Conservation (phyloP, 2,329 filamentous ascomycete species). For the Verticillium klebahnii region DNA sequence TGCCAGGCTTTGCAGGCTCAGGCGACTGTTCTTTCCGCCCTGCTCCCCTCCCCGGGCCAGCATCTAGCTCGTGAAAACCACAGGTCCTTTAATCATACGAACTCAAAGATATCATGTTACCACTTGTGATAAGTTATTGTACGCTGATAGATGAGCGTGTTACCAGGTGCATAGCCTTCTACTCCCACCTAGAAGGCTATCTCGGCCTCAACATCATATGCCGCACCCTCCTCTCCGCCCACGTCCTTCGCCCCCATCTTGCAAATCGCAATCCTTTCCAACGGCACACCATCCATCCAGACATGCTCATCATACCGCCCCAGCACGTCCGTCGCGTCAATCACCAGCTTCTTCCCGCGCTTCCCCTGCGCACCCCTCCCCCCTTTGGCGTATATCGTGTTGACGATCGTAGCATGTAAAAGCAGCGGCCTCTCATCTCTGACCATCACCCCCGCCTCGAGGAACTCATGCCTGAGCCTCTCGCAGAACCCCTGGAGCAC, state of each 20-base stretch:
- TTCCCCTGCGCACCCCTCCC: slow-evolving; percentile 13
- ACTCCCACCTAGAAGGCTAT: slow-evolving; percentile 26
- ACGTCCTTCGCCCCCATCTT: slow-evolving; percentile 78
- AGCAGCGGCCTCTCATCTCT: slow-evolving; percentile 60
- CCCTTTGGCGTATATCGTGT: slow-evolving; percentile 71
- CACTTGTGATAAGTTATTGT: too few species aligned
- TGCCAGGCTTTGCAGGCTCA: too few species aligned
- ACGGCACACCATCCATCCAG: slow-evolving; percentile 64
- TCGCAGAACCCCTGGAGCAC: slow-evolving; percentile 54
- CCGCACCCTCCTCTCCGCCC: slow-evolving; percentile 47
- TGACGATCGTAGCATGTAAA: slow-evolving; percentile 80
- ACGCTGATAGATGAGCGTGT: too few species aligned
- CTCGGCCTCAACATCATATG: slow-evolving; percentile 50
- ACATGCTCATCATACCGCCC: slow-evolving; percentile 57
- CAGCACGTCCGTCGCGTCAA: slow-evolving; percentile 54
- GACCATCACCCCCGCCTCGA: slow-evolving; percentile 49
- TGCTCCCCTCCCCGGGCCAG: too few species aligned
- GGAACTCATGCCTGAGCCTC: slow-evolving; percentile 49
- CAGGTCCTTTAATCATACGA: too few species aligned
- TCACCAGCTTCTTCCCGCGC: slow-evolving; percentile 29
- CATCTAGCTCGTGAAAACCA: too few species aligned
- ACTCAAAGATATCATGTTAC: too few species aligned
- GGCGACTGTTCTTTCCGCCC: too few species aligned
- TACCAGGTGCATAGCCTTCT: not conserved
- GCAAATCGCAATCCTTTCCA: slow-evolving; percentile 75